Base-by-base conservation (phyloP, 176 grass and related monocot genomes). In the Saccharum spontaneum region DNA sequence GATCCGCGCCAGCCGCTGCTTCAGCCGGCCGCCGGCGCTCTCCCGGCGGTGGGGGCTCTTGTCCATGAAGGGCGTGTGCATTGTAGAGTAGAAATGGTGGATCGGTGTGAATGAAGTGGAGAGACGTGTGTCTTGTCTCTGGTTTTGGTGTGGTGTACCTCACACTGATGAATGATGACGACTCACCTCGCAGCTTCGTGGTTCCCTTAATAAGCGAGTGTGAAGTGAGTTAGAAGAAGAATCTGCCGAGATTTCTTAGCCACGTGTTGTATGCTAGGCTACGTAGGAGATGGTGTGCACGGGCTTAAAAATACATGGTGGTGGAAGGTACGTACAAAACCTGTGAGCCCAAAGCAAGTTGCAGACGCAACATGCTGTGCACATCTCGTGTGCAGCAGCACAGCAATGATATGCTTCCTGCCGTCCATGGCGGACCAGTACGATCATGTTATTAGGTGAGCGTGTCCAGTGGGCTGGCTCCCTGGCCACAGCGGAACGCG, bases 1-100 rank as follows among this genome's bases (percentile, higher is more conserved):
- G 82, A 95, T 91, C 71, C 85, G 88, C 13, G 91, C 86, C 3
- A 98, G 71, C 16, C 87, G 91, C 70, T 92, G 90, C 82, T 77
- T 95, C 52, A 98, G 85, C 3, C 89, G 73, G 14, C 79, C 79
- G 54, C 83, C 71, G 11, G 44, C 75, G 75, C 75, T 62, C 16
- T 28, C 61, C 57, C 79, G 88, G 73, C 68, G 37, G 73, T 77
- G 52, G 3, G 74, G 38, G 37, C 52, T 75, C 73, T 88, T 88
- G 63, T 79, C 84, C 81, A 85, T 49, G 71, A 77, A 82, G 6
- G 84, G 79, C 26, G 75, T 74, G 38, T 74, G 74, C 84, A 83
- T 79, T 30, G 61, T 49, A 4, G 16, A 28, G 28, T 28, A 28
- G 28, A 45, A 86, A 52, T 67, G 37, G 36, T 13, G 40, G 15